A percentile compares a stretch with the other conserved stretches of the same genome.
phyloP scores from a whole-genome alignment of 768 basidiomycete species.

The Inosperma sp. region DNA sequence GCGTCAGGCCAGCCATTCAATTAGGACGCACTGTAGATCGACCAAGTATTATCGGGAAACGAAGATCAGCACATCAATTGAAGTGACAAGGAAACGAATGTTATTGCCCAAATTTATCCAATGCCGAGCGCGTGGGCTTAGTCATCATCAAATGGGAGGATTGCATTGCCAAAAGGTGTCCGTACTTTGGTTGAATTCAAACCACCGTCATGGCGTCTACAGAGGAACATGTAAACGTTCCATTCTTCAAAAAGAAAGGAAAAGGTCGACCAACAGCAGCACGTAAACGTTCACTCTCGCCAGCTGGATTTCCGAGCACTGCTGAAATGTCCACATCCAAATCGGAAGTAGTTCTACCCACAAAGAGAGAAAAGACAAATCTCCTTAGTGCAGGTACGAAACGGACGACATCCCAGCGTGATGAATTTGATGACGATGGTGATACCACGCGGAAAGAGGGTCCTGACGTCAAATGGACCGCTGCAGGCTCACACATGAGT shows the following conservation, averaged over 20 bases:
- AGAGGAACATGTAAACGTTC: conserved; percentile 47
- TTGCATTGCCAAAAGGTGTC: too few species aligned
- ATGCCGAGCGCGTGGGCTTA: too few species aligned
- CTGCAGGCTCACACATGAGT: conserved; percentile 69
- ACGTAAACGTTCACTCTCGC: conserved; percentile 72
- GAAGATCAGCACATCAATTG: too few species aligned
- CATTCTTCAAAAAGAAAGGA: conserved; percentile 81
- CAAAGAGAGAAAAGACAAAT: conserved; percentile 60
- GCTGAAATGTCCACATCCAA: conserved; percentile 41
- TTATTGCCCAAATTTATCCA: too few species aligned
- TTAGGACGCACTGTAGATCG: too few species aligned
- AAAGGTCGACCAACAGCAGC: conserved; percentile 71
- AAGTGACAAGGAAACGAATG: too few species aligned
- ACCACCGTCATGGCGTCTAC: conserved; percentile 34
- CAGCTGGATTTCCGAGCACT: conserved; percentile 30
- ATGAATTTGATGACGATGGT: conserved; percentile 48
- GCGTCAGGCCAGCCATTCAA: too few species aligned
- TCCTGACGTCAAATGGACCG: conserved; percentile 74
- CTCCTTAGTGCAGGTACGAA: conserved; percentile 59
- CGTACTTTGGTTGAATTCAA: background rate
- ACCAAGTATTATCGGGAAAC: too few species aligned
- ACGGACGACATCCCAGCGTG: conserved; percentile 54
- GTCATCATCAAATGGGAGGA: too few species aligned
- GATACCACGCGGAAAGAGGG: conserved; percentile 55
- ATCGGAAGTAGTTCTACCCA: conserved; percentile 75